Conservation (phyloP, 768 basidiomycete genomes). For the Chalciporus pseudorubinellus region DNA sequence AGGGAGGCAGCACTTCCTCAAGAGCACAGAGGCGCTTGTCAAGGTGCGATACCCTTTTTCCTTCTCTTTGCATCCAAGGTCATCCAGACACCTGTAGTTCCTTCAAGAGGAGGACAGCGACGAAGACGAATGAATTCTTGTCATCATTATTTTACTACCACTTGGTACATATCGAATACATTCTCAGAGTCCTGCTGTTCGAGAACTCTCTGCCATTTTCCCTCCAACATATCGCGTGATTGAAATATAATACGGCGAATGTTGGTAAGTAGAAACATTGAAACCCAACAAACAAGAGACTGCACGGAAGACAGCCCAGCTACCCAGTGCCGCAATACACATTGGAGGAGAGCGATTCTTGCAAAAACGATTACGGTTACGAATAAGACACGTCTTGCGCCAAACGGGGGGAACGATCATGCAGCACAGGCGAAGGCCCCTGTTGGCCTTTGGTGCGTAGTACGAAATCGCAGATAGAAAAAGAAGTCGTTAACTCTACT, state of each 20-base stretch:
- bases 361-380: neutral
- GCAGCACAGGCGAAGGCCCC: slow-evolving; percentile 14
- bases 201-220: slow-evolving; percentile 10
- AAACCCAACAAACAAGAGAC: neutral
- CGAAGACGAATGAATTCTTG: slow-evolving; percentile 46
- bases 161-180: slow-evolving; percentile 12
- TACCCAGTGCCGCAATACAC: slow-evolving; percentile 4
- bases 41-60: slow-evolving; percentile 51
- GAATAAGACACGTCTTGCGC: slow-evolving; percentile 1
- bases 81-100: slow-evolving; percentile 63
- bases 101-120: slow-evolving; percentile 82
- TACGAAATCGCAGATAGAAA: slow-evolving; percentile 17
- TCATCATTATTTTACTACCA: neutral
- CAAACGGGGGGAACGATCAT: slow-evolving; percentile 10
- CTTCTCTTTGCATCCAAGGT: slow-evolving; percentile 6
- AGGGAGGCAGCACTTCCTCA: slow-evolving; percentile 93
- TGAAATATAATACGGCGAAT: neutral
- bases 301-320: neutral
- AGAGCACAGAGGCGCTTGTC: slow-evolving; percentile 81
- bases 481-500: slow-evolving; percentile 21
- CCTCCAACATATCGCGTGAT: neutral
- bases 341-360: neutral
- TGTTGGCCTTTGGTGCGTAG: slow-evolving; percentile 20
- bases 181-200: slow-evolving; percentile 13
- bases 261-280: slow-evolving; percentile 3